Conservation (phyloP, 306 rosid species). For the Vigna nakashimae region DNA sequence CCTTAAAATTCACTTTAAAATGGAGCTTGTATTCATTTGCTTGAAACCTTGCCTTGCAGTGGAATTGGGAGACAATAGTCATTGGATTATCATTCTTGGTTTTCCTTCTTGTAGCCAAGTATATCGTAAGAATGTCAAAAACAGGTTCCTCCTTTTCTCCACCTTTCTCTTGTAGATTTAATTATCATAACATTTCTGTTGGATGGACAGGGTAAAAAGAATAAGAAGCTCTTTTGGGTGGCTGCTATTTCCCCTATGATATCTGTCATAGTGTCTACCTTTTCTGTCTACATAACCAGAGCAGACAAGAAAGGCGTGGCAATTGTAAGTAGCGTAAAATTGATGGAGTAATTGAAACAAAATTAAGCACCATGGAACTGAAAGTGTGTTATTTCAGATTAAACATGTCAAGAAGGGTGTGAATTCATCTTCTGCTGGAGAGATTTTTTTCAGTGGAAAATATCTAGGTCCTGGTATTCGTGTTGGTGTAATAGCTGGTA, state of each 20-base stretch:
- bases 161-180: conserved; percentile 9
- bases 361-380: conserved; percentile 12
- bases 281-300: conserved; percentile 71
- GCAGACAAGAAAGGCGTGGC: conserved; percentile 76
- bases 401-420: conserved; percentile 58
- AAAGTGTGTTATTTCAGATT: conserved; percentile 58
- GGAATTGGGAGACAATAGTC: conserved; percentile 87
- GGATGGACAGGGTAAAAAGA: conserved; percentile 65
- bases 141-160: background rate
- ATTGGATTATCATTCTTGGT: conserved; percentile 74
- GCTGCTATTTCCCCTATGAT: conserved; percentile 83
- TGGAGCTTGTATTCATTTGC: conserved; percentile 10
- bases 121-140: conserved; percentile 60
- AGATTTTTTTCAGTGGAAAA: conserved; percentile 71
- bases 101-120: conserved; percentile 67
- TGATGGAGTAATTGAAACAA: background rate
- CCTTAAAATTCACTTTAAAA: conserved; percentile 12
- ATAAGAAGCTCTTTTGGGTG: conserved; percentile 78
- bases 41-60: conserved; percentile 57
- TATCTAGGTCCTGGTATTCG: conserved; percentile 59
- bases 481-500: conserved; percentile 71
- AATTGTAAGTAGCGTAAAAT: conserved; percentile 61
- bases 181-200: conserved; percentile 7
- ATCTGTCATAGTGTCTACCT: conserved; percentile 73
- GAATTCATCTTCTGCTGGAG: conserved; percentile 67